These are phyloP conservation scores for Eucalyptus pumila DNA, from an alignment of 345 rosid genomes.

Conservation along the genomic window DNA sequence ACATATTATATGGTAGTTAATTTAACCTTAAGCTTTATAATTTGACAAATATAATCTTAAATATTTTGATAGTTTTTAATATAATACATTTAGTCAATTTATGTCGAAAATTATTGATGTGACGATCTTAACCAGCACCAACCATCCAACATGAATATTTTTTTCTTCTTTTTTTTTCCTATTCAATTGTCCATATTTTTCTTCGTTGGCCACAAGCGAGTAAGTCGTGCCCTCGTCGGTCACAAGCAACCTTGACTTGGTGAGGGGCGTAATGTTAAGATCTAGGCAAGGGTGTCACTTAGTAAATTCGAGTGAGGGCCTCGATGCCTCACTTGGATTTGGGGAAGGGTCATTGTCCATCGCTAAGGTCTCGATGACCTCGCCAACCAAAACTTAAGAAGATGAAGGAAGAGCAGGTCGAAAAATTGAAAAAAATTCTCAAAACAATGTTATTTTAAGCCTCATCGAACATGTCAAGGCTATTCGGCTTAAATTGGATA, in stretches of 20 bases:
- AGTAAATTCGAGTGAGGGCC: neutral
- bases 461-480: neutral
- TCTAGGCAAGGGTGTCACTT: neutral
- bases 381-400: rapidly evolving
- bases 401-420: neutral
- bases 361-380: rapidly evolving
- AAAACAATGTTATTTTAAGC: neutral
- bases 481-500: rapidly evolving
- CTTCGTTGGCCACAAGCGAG: neutral
- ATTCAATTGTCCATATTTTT: neutral
- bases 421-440: neutral
- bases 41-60: neutral
- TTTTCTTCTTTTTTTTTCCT: neutral
- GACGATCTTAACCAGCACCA: rapidly evolving
- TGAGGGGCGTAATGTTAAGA: neutral
- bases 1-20: rapidly evolving
- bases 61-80: neutral
- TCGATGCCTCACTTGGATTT: neutral
- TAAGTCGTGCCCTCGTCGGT: neutral
- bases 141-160: neutral
- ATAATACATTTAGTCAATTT: rapidly evolving
- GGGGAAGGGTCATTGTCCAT: neutral
- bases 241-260: too few species aligned
- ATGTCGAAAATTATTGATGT: rapidly evolving
- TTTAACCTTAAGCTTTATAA: neutral